Percentiles rank a stretch among this genome's conserved stretches.
Conservation (phyloP, 768 basidiomycete species). For the Xanthoconium purpureum region DNA sequence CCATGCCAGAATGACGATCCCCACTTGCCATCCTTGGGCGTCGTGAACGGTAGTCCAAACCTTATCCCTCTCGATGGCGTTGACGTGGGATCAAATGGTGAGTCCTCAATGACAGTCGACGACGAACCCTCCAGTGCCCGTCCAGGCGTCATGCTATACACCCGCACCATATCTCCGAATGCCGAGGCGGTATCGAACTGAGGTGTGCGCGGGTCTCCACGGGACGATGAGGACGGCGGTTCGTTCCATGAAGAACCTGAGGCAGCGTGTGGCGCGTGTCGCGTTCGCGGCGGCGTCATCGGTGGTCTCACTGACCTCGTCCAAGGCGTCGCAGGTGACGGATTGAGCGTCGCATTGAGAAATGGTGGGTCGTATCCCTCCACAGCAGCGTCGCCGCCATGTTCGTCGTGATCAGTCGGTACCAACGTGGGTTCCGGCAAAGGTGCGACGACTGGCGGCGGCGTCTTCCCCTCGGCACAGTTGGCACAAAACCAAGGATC, state of each 20-base stretch:
- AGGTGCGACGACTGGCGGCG: conserved; percentile 34
- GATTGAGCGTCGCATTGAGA: conserved; percentile 49
- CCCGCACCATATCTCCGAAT: conserved; percentile 35
- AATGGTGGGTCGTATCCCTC: conserved; percentile 55
- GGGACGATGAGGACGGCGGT: conserved; percentile 41
- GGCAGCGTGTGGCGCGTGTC: conserved; percentile 27
- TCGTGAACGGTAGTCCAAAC: conserved; percentile 55
- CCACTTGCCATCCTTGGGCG: conserved; percentile 60
- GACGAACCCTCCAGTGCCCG: conserved; percentile 31
- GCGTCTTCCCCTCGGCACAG: conserved; percentile 46
- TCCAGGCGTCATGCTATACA: conserved; percentile 40
- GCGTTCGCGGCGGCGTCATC: conserved; percentile 46
- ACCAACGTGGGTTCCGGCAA: conserved; percentile 65
- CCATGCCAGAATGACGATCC: conserved; percentile 14
- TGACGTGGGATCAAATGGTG: conserved; percentile 73
- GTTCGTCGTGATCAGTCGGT: conserved; percentile 52
- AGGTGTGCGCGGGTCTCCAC: conserved; percentile 55
- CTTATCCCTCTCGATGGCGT: conserved; percentile 79
- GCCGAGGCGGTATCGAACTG: conserved; percentile 33
- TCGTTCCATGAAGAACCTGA: conserved; percentile 46
- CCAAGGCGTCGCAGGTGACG: conserved; percentile 58
- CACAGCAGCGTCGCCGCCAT: conserved; percentile 18
- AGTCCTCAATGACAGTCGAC: conserved; percentile 40
- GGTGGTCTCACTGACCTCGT: conserved; percentile 35
- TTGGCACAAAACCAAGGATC: conserved; percentile 74